Base-by-base conservation (phyloP, 1,284 basidiomycete species). In the Ganoderma sp. region DNA sequence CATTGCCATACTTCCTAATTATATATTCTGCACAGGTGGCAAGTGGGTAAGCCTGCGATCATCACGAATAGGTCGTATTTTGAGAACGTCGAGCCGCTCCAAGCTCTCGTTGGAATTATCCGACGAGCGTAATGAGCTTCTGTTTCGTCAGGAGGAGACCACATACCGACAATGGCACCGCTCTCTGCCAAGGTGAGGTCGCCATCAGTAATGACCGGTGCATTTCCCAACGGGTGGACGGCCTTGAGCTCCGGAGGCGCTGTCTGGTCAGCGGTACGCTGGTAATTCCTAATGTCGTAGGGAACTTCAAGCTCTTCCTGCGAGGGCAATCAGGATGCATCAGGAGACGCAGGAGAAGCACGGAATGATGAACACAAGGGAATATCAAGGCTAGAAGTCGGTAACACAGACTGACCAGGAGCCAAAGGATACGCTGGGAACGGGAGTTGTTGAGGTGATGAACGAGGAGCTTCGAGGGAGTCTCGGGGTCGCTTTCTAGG, bases 381-480 rank as follows among this genome's bases (percentile, higher is more conserved):
- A 22, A 34, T 45, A 41, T 64, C 50, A 66, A 42, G 59, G 62
- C 48, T 60, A 19, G 17, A 45, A 25, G 37, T 39, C 5, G 41
- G 45, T 25, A 65, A 28, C 67, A n/a, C 39, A 37, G 28, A 60
- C 58, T 41, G 58, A 86, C 86, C 67, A 87, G 77, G n/a, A 88
- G 79, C 86, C 85, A 88, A 15, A 87, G 77, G 63, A 87, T 78
- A 22, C 86, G 80, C 69, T 85, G 84, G 14, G 85, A 86, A 32
- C 85, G 83, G 10, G 85, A 86, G 67, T 85, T 75, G 67, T 85
- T 82, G 50, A 87, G 77, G 72, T 87, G 85, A 72, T 87, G 85
- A 8, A 87, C 73, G 41, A 79, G 76, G 52, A 85, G 71, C 45
- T 68, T 75, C 19, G 69, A 64, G 19, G 6, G 64, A 9, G n/a